Evolutionary conservation across 2,329 filamentous ascomycete genomes (phyloP).

Genomic region (Botryotinia calthae): DNA sequence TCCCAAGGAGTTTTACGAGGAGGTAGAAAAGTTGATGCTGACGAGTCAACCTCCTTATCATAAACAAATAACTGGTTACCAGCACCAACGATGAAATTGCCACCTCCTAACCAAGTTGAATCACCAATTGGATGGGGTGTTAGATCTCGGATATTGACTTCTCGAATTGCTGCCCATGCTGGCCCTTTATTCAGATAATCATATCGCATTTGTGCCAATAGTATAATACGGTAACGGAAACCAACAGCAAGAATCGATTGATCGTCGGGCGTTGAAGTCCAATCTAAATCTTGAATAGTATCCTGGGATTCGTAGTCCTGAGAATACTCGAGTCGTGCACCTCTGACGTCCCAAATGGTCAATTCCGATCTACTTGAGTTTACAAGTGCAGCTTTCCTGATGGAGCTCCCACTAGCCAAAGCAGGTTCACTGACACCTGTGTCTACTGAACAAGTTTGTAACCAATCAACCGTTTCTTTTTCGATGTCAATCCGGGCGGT

Average conservation of each 20-base stretch:
- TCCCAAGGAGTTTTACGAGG: conserved; percentile 45
- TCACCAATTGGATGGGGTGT: conserved; percentile 91
- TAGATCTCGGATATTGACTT: conserved; percentile 76
- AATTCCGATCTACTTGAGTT: conserved; percentile 69
- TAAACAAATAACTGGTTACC: conserved; percentile 90
- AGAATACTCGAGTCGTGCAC: conserved; percentile 76
- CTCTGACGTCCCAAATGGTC: conserved; percentile 88
- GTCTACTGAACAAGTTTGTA: conserved; percentile 77
- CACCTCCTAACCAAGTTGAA: conserved; percentile 84
- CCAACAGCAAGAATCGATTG: conserved; percentile 91
- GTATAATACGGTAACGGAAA: conserved; percentile 78
- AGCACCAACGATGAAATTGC: conserved; percentile 80
- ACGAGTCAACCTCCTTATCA: conserved; percentile 68
- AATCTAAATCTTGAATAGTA: conserved; percentile 81
- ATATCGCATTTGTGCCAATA: conserved; percentile 84
- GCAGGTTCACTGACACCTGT: conserved; percentile 72
- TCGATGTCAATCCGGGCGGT: conserved; percentile 69
- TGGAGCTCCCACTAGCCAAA: conserved; percentile 79
- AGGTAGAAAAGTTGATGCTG: conserved; percentile 37
- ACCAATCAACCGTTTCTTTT: conserved; percentile 68
- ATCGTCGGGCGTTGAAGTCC: conserved; percentile 86
- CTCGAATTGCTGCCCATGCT: conserved; percentile 83
- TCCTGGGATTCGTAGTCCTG: conserved; percentile 71
- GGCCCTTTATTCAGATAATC: conserved; percentile 86
- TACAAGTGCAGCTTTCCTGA: conserved; percentile 82